Percentiles rank a stretch among this genome's conserved stretches.
Evolutionary conservation across 257 asterid genomes (phyloP).

Genomic region (Ilex asprella): DNA sequence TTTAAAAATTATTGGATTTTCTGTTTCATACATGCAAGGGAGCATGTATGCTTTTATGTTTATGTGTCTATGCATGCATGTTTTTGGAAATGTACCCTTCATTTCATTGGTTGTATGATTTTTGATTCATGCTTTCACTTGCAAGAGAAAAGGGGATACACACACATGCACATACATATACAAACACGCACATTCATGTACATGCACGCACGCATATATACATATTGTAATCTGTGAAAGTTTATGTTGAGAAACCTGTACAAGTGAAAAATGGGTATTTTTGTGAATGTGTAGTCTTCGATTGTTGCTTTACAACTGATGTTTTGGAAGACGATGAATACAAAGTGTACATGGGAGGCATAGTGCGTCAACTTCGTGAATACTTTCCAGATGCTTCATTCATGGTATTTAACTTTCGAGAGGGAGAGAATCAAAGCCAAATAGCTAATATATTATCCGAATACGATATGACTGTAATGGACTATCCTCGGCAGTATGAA

Average conservation of each 20-base stretch:
- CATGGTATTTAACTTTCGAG: conserved; percentile 52
- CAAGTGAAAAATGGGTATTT: conserved; percentile 1
- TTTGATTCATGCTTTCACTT: background rate
- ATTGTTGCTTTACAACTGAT: conserved; percentile 54
- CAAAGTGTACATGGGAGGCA: conserved; percentile 27
- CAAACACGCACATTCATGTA: background rate
- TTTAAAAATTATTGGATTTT: too few species aligned
- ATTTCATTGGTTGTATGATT: background rate
- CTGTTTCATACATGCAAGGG: too few species aligned
- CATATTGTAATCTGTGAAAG: background rate
- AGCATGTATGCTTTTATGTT: too few species aligned
- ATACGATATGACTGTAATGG: conserved; percentile 36
- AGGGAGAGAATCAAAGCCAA: conserved; percentile 30
- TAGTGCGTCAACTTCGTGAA: conserved; percentile 43
- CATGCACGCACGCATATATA: background rate
- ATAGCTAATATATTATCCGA: conserved; percentile 26
- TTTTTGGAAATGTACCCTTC: too few species aligned
- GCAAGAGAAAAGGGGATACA: background rate
- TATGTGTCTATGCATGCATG: too few species aligned
- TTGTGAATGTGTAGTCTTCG: conserved; percentile 46
- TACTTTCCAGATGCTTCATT: conserved; percentile 50
- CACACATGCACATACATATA: background rate
- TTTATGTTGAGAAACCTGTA: conserved; percentile 5
- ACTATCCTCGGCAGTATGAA: conserved; percentile 39
- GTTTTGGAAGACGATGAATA: conserved; percentile 30